Evolutionary conservation across 192 early-diverging fungal genomes (phyloP).

Genomic region (Coemansia sp.): DNA sequence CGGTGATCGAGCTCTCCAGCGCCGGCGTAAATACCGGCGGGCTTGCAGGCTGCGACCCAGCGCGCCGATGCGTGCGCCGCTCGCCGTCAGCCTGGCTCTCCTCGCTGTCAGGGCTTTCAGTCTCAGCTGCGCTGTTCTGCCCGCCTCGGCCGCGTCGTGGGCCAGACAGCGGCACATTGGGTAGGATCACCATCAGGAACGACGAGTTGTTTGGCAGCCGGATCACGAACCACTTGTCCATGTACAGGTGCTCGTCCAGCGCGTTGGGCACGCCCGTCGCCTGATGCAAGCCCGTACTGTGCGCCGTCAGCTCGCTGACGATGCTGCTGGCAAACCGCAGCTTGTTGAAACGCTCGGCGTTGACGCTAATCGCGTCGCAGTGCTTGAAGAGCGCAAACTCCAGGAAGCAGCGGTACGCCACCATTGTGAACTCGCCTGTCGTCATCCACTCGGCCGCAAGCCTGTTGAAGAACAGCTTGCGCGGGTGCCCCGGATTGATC

Average conservation of each 20-base stretch:
- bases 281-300: constrained; percentile 24
- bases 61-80: constrained; percentile 11
- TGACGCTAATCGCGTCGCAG: constrained; percentile 51
- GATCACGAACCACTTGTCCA: constrained; percentile 55
- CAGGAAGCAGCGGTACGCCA: constrained; percentile 50
- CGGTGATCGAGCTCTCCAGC: constrained; percentile 36
- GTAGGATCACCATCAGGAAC: constrained; percentile 52
- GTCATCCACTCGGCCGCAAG: constrained; percentile 47
- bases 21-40: constrained; percentile 41
- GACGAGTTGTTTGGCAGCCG: constrained; percentile 51
- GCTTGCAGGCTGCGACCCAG: constrained; percentile 30
- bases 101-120: not conserved
- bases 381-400: constrained; percentile 53
- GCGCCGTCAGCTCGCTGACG: constrained; percentile 34
- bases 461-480: constrained; percentile 50
- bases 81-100: not conserved
- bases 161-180: constrained; percentile 41
- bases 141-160: constrained; percentile 14
- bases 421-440: constrained; percentile 53
- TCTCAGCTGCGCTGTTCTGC: constrained; percentile 4
- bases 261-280: constrained; percentile 45
- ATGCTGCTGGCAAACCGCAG: constrained; percentile 49
- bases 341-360: constrained; percentile 52
- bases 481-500: constrained; percentile 45
- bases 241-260: constrained; percentile 46